Base-by-base conservation (phyloP, 495 filamentous ascomycete species). In the Acidiella bohemica region DNA sequence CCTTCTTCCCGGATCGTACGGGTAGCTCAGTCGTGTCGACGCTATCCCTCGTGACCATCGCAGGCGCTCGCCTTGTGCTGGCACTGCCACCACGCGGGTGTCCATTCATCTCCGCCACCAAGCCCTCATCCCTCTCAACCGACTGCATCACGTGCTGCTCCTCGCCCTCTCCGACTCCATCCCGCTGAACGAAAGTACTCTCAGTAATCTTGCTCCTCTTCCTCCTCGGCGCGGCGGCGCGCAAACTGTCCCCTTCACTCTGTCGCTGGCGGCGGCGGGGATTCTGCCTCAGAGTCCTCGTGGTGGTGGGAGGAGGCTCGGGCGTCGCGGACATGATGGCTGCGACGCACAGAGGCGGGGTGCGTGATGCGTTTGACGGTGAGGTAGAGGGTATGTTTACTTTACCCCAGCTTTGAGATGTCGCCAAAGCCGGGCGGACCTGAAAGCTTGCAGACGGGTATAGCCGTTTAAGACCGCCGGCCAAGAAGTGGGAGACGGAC, bases 141-240 rank as follows among this genome's bases (percentile, higher is more conserved):
- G 12, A 29, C 19, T 14, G 29, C 36, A 26, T 35, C 39, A 13
- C 42, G 33, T 32, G 44, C 13, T 46, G 37, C n/a, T 47, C 44
- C 10, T 35, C 24, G 9, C 17, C 30, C 17, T 38, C 42, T 24
- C 28, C 44, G 3, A 16, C 10, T 11, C 26, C 30, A 13, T 36
- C 42, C 0, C 49, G 27, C 12, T 47, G 32, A 6, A 35, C 31
- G 32, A 56, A 60, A 5, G 44, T 50, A 32, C 50, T 53, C 11
- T 54, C 54, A 16, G 46, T 53, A n/a, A 60, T 27, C 40, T 60
- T 60, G 49, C 55, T 63, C 10, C 60, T 41, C 38, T 63, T 63
- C 27, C 58, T 39, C 28, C 49, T 43, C 11, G 55, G 55, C 18
- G 46, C 51, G 8, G 28, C 39, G 24, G 48, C 46, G 25, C 39